phyloP scores from a whole-genome alignment of 495 filamentous ascomycete genomes.

The Viridothelium virens region DNA sequence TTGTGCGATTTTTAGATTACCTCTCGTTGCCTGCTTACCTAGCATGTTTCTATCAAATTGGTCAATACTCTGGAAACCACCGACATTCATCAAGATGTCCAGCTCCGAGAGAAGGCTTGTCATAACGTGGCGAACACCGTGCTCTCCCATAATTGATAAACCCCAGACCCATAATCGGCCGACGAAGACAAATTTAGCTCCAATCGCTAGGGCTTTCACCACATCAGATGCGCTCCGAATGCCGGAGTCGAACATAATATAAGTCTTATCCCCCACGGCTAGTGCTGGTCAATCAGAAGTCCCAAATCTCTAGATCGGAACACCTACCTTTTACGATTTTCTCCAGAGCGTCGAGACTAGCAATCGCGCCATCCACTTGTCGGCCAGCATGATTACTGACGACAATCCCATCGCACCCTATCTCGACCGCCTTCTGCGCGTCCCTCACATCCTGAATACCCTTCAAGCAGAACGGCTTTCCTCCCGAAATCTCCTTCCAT shows the following conservation, averaged over 20 bases:
- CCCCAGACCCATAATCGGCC: conserved; percentile 58
- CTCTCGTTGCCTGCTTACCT: conserved; percentile 26
- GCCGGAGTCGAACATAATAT: conserved; percentile 58
- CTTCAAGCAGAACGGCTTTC: conserved; percentile 50
- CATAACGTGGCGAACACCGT: conserved; percentile 55
- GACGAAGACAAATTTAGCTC: conserved; percentile 57
- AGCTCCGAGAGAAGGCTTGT: conserved; percentile 58
- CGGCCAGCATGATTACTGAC: conserved; percentile 57
- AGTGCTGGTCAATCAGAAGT: background rate
- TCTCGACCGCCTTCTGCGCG: conserved; percentile 47
- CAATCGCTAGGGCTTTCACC: conserved; percentile 55
- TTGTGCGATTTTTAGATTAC: conserved; percentile 6
- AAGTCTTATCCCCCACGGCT: conserved; percentile 43
- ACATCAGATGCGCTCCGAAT: conserved; percentile 51
- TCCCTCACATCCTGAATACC: conserved; percentile 49
- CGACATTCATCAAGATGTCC: conserved; percentile 59
- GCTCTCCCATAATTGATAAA: conserved; percentile 51
- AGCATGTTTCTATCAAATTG: conserved; percentile 43
- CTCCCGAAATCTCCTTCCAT: conserved; percentile 40
- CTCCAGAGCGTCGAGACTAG: conserved; percentile 54
- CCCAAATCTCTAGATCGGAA: background rate
- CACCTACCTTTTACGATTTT: conserved; percentile 49
- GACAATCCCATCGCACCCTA: conserved; percentile 49
- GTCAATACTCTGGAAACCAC: conserved; percentile 48
- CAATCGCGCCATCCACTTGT: conserved; percentile 57